Conservation (phyloP, 768 basidiomycete genomes). For the Russula compacta region DNA sequence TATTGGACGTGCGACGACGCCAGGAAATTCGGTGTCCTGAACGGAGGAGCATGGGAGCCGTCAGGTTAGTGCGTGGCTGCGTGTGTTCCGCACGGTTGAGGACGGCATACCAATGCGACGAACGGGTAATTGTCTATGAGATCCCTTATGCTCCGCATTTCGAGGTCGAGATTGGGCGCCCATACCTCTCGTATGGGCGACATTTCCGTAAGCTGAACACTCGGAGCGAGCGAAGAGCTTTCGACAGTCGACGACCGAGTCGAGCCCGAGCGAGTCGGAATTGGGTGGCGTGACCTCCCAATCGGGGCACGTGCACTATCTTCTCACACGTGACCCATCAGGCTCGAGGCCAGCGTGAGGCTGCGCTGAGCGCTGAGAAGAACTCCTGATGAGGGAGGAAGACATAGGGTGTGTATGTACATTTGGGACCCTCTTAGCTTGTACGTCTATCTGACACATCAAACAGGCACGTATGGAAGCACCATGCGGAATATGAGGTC, state of each 20-base stretch:
- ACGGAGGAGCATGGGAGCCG: slow-evolving; percentile 21
- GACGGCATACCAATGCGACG: slow-evolving; percentile 75
- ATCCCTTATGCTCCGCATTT: slow-evolving; percentile 83
- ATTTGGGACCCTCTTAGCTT: slow-evolving; percentile 3
- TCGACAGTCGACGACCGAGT: no score
- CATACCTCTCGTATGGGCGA: slow-evolving; percentile 92
- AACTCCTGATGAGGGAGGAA: not conserved
- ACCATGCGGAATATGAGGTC: slow-evolving; percentile 20
- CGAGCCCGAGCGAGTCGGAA: not conserved
- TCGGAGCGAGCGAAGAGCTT: no score
- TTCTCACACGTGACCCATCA: slow-evolving; percentile 3
- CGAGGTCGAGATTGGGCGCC: slow-evolving; percentile 84
- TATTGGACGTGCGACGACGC: slow-evolving; percentile 95
- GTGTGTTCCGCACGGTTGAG: not conserved
- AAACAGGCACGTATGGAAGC: slow-evolving; percentile 17
- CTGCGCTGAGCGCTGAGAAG: not conserved
- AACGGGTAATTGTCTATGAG: slow-evolving; percentile 87
- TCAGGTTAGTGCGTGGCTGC: slow-evolving; percentile 11
- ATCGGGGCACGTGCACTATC: slow-evolving; percentile 6
- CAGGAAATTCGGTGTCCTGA: slow-evolving; percentile 98
- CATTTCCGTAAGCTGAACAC: slow-evolving; percentile 31
- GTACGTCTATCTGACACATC: slow-evolving; percentile 20
- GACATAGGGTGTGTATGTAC: not conserved
- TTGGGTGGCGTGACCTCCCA: slow-evolving; percentile 1
- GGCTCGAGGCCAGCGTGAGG: not conserved